phyloP scores from a whole-genome alignment of 768 basidiomycete genomes.

The Pisolithus tinctorius region DNA sequence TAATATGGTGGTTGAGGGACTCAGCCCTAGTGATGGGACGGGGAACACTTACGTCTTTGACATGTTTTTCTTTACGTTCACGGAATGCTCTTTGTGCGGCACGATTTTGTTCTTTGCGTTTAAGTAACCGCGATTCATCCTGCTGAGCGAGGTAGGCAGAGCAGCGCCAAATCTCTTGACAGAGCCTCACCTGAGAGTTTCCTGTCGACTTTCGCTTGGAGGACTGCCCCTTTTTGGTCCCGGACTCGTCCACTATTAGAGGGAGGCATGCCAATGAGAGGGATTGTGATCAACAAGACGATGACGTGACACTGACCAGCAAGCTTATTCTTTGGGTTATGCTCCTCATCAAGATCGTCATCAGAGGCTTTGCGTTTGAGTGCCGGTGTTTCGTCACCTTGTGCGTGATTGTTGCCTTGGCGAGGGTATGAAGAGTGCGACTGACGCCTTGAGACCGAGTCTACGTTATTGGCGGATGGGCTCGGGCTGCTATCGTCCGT shows the following conservation, averaged over 20 bases:
- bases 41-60: conserved; percentile 74
- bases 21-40: neutral
- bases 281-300: neutral
- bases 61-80: conserved; percentile 95
- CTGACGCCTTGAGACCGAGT: conserved; percentile 17
- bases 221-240: conserved; percentile 20
- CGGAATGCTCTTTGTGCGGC: conserved; percentile 97
- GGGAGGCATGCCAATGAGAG: conserved; percentile 1
- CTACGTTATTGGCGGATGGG: conserved; percentile 46
- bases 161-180: neutral
- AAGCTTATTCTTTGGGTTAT: conserved; percentile 60
- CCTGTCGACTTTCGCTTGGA: conserved; percentile 38
- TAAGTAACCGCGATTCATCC: conserved; percentile 71
- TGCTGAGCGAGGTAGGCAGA: conserved; percentile 20
- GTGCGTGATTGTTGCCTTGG: conserved; percentile 15
- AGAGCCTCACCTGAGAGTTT: conserved; percentile 25
- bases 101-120: conserved; percentile 95
- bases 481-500: conserved; percentile 79
- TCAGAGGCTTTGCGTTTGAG: conserved; percentile 77
- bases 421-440: conserved; percentile 11
- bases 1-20: neutral
- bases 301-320: conserved; percentile 37
- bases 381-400: conserved; percentile 37
- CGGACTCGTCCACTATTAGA: conserved; percentile 18
- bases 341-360: conserved; percentile 56